phyloP scores from a whole-genome alignment of 352 stramenopile species.

The Pythium insidiosum region DNA sequence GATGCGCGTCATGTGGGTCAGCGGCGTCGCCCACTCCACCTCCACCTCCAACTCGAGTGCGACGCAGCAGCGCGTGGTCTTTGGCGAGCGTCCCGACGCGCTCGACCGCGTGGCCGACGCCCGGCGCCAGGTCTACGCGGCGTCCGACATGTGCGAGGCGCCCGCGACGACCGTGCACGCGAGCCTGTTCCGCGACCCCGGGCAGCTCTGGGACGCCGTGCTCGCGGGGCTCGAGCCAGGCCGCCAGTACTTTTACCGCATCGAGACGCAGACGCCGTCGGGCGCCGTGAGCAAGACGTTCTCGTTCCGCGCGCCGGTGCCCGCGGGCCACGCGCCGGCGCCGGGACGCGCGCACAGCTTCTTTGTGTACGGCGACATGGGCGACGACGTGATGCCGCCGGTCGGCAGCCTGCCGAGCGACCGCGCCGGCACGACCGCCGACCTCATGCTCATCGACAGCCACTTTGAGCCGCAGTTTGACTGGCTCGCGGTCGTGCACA shows the following conservation, averaged over 20 bases:
- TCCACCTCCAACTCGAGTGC: no score
- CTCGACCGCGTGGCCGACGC: background rate
- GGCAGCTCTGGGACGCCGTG: slow-evolving; percentile 11
- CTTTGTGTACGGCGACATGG: slow-evolving; percentile 66
- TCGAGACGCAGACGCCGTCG: background rate
- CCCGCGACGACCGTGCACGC: slow-evolving; percentile 12
- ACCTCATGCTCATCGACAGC: slow-evolving; percentile 22
- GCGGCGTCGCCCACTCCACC: background rate
- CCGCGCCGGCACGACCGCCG: slow-evolving; percentile 20
- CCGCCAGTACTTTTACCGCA: slow-evolving; percentile 16
- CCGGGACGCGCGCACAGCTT: slow-evolving; percentile 22
- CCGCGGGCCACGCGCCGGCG: slow-evolving; percentile 1
- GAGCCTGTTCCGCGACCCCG: slow-evolving; percentile 14
- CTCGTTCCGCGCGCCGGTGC: slow-evolving; percentile 12
- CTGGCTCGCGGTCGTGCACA: slow-evolving; percentile 45
- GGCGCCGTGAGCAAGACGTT: background rate
- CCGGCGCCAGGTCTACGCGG: slow-evolving; percentile 6
- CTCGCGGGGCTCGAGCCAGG: slow-evolving; percentile 8
- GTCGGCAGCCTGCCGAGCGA: slow-evolving; percentile 3
- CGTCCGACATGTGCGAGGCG: slow-evolving; percentile 21
- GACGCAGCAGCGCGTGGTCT: slow-evolving; percentile 10
- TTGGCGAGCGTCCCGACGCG: background rate
- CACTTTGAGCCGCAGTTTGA: slow-evolving; percentile 11
- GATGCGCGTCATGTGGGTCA: slow-evolving; percentile 19
- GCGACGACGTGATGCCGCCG: slow-evolving; percentile 21